Evolutionary conservation across 768 basidiomycete genomes (phyloP).

Genomic region (Coprinopsis cinerea): DNA sequence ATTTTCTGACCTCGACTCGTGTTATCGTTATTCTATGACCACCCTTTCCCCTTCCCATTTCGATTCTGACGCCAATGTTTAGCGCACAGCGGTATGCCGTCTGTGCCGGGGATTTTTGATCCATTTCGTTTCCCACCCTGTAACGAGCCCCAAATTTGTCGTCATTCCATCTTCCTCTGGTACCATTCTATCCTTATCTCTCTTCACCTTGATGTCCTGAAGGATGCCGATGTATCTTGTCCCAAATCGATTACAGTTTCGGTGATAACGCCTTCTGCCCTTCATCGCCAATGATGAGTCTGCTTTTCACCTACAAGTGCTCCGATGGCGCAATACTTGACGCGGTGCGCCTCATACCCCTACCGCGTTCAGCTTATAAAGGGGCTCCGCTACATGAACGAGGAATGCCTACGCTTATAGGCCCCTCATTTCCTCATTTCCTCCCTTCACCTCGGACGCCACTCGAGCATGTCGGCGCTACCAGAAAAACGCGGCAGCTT

Average conservation of each 20-base stretch:
- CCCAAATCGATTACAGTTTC: background rate
- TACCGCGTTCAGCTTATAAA: background rate
- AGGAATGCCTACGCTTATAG: background rate
- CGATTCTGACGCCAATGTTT: too few relatives aligned
- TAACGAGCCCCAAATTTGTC: too few relatives aligned
- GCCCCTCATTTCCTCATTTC: conserved; percentile 3
- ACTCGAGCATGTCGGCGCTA: conserved; percentile 6
- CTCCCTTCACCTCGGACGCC: conserved; percentile 4
- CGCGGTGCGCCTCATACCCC: conserved; percentile 14
- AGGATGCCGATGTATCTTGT: too few relatives aligned
- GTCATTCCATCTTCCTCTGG: background rate
- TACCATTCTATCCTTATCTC: background rate
- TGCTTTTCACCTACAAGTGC: background rate
- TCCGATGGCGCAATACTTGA: conserved; percentile 19
- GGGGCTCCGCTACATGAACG: background rate
- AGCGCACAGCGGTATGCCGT: too few relatives aligned
- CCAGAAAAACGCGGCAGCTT: background rate
- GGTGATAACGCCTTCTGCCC: background rate
- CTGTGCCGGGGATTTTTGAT: too few relatives aligned
- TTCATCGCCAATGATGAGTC: background rate
- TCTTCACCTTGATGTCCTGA: too few relatives aligned
- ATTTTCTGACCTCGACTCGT: too few relatives aligned
- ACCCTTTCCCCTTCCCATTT: too few relatives aligned
- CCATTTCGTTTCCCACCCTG: too few relatives aligned
- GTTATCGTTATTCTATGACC: too few relatives aligned